Evolutionary conservation across 352 stramenopile species (phyloP), one percentile per base, ranked within the genome.

Genomic region (Phytopythium ostracodes): DNA sequence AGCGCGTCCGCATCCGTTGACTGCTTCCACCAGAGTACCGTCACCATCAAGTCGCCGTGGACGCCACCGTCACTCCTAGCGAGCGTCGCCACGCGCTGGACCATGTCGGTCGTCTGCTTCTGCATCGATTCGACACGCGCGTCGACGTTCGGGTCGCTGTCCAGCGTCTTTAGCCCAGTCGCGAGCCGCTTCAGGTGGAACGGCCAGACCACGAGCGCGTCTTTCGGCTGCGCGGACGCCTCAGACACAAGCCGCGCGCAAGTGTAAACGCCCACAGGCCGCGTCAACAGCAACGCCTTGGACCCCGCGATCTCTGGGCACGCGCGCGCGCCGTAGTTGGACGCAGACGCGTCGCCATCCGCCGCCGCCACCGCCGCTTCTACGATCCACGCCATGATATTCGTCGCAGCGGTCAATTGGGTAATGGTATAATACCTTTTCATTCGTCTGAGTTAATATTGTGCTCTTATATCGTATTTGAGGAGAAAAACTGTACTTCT

Each of bases 121-220:
- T 65, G 62, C 27, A 79, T 49, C 10, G 8, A 15, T 2, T 24
- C 10, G 0, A 64, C 15, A 9, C 40, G 29, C 38, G 69, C 40
- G 8, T 42, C 2, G 6, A 47, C 53, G 15, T 47, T 14, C 25
- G 10, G 24, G 60, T 42, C 4, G 7, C 2, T 49, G 36, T 51
- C 53, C 46, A 70, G 63, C 18, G 27, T 63, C 17, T 22, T 11
- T 14, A 81, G 60, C 50, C 75, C 77, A 44, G 25, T 11, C 20
- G 62, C 59, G 47, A 92, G 61, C 0, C 83, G 77, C 27, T 72
- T 59, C 59, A 89, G 60, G 61, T 92, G 83, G 66, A 91, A 91
- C 2, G 59, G 53, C 77, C 77, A 87, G 46, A 76, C 64, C 49
- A 88, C 74, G 4, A 89, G 43, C 24, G 58, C 27, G 17, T 52